Evolutionary conservation across 164 flowering plant species (phyloP).

Genomic region (Liriodendron chinense): DNA sequence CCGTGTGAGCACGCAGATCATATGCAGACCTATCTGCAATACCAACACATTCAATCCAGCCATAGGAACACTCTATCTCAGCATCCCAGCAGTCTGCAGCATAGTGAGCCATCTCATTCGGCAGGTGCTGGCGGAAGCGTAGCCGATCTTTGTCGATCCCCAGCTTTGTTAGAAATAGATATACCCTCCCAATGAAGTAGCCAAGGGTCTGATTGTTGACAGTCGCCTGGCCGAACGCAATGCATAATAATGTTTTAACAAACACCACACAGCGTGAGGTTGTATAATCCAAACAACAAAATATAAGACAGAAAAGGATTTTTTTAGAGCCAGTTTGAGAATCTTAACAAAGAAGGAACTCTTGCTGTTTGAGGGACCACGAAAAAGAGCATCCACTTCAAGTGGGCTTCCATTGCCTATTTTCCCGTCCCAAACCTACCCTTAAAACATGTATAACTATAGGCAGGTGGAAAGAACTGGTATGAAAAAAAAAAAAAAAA

Average conservation of each 20-base stretch:
- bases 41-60: constrained; percentile 99
- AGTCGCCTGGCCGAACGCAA: constrained; percentile 50
- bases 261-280: too few relatives aligned
- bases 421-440: too few relatives aligned
- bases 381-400: too few relatives aligned
- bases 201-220: constrained; percentile 95
- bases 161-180: constrained; percentile 74
- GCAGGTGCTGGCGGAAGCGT: constrained; percentile 91
- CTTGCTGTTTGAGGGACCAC: too few relatives aligned
- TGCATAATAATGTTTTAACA: neutral
- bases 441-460: too few relatives aligned
- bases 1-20: constrained; percentile 86
- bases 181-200: constrained; percentile 93
- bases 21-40: constrained; percentile 98
- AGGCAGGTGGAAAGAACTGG: too few relatives aligned
- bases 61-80: constrained; percentile 93
- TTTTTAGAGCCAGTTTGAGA: too few relatives aligned
- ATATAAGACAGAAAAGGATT: neutral
- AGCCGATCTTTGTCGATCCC: constrained; percentile 85
- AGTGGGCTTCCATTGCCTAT: too few relatives aligned
- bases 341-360: too few relatives aligned
- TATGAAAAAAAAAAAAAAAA: neutral
- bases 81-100: constrained; percentile 99
- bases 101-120: constrained; percentile 99
- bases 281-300: neutral